phyloP scores from a whole-genome alignment of 257 asterid species.

The Fraxinus pennsylvanica region DNA sequence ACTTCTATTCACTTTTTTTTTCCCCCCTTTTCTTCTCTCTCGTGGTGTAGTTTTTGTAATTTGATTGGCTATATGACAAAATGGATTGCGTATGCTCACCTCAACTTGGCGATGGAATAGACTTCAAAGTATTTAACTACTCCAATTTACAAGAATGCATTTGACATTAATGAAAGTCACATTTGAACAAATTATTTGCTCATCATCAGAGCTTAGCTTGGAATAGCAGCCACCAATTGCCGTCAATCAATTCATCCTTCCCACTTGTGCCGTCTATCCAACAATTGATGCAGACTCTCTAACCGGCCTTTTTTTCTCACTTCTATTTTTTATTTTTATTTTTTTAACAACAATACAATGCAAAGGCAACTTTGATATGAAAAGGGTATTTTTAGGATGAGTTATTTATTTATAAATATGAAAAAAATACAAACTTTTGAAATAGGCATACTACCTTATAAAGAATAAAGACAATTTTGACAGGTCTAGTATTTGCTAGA shows the following conservation, averaged over 20 bases:
- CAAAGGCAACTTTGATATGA: not conserved
- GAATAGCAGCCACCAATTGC: constrained; percentile 36
- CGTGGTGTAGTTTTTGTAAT: too few species aligned
- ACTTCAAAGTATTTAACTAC: not conserved
- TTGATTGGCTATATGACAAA: not conserved
- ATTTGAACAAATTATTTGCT: not conserved
- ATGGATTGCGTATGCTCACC: not conserved
- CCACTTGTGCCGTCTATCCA: constrained; percentile 31
- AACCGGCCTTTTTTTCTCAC: constrained; percentile 1
- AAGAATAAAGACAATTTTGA: not conserved
- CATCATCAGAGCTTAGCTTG: constrained; percentile 28
- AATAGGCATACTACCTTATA: not conserved
- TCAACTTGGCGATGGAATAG: not conserved
- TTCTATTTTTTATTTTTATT: not conserved
- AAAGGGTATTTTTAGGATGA: not conserved
- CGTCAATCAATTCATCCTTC: constrained; percentile 32
- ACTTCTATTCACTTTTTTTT: too few species aligned
- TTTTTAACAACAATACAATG: not conserved
- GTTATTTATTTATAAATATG: too few species aligned
- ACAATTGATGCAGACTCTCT: constrained; percentile 34
- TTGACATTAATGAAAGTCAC: constrained; percentile 21
- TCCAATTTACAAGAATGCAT: not conserved
- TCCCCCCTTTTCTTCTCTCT: too few species aligned
- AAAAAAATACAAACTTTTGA: not conserved
- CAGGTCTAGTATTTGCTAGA: not conserved